phyloP scores from a whole-genome alignment of 2,329 filamentous ascomycete species.

The Alternaria novae-zelandiae region DNA sequence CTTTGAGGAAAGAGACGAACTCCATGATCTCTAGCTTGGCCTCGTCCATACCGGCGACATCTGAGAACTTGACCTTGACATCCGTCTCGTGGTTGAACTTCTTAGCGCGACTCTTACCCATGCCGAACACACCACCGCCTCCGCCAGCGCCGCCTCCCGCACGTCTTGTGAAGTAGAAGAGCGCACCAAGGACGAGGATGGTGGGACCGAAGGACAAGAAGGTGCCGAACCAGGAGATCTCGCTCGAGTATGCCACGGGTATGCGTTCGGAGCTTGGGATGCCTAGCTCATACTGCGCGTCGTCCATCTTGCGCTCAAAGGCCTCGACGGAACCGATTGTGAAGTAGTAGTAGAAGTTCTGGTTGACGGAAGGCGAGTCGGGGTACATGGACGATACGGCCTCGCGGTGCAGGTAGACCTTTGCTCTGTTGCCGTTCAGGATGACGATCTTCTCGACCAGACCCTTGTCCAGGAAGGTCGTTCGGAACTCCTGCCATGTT shows the following conservation, averaged over 20 bases:
- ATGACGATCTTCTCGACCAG: constrained; percentile 91
- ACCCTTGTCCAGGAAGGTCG: constrained; percentile 93
- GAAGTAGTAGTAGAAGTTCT: constrained; percentile 86
- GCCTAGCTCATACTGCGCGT: constrained; percentile 83
- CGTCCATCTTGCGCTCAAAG: constrained; percentile 87
- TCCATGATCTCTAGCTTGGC: constrained; percentile 99
- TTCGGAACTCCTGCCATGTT: constrained; percentile 96
- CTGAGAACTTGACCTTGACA: constrained; percentile 94
- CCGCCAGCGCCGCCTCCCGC: constrained; percentile 68
- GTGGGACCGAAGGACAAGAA: constrained; percentile 87
- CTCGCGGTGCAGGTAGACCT: constrained; percentile 80
- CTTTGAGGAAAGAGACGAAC: constrained; percentile 96
- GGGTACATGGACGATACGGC: constrained; percentile 75
- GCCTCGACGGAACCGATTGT: constrained; percentile 92
- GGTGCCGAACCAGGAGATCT: constrained; percentile 74
- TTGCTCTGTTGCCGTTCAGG: constrained; percentile 77
- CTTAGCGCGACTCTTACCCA: constrained; percentile 94
- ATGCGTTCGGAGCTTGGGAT: constrained; percentile 90
- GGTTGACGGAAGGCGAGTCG: constrained; percentile 71
- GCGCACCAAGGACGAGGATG: constrained; percentile 79
- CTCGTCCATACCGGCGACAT: constrained; percentile 98
- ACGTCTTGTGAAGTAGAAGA: constrained; percentile 79
- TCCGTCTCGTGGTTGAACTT: constrained; percentile 97
- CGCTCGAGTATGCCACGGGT: constrained; percentile 83
- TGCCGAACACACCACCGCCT: constrained; percentile 81